Conservation (phyloP, 1,284 basidiomycete genomes). For the Stygiomarasmius scandens region DNA sequence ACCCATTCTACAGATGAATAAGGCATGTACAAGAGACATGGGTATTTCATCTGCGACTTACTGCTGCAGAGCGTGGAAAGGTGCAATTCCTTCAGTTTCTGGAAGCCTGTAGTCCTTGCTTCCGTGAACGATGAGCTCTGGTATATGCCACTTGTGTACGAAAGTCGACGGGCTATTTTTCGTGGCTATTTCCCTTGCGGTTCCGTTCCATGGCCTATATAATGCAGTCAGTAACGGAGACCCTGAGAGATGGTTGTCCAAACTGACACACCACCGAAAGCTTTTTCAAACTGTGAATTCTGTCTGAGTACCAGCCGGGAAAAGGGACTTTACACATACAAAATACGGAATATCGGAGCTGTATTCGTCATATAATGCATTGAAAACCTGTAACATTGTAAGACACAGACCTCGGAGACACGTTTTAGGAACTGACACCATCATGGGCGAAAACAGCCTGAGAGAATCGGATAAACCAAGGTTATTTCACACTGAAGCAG, state of each 20-base stretch:
- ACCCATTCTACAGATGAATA: conserved; percentile 50
- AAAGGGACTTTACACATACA: background rate
- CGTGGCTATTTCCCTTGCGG: conserved; percentile 64
- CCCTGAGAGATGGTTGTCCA: background rate
- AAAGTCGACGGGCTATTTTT: conserved; percentile 78
- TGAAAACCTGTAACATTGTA: conserved; percentile 54
- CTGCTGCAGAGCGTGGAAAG: conserved; percentile 83
- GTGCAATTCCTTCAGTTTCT: conserved; percentile 80
- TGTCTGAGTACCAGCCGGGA: background rate
- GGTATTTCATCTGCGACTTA: conserved; percentile 37
- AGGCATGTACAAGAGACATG: background rate
- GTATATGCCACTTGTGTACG: conserved; percentile 85
- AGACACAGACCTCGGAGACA: conserved; percentile 5
- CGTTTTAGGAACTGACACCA: conserved; percentile 56
- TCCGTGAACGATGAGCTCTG: conserved; percentile 83
- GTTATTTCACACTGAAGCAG: background rate
- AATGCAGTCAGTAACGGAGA: background rate
- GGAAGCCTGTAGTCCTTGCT: conserved; percentile 86
- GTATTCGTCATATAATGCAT: conserved; percentile 36
- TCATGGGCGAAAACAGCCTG: conserved; percentile 84
- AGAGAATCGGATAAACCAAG: background rate
- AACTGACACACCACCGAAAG: background rate
- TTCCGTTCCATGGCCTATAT: conserved; percentile 22
- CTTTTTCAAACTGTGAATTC: background rate
- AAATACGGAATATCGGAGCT: background rate